A percentile compares a stretch with the other conserved stretches of the same genome.
These are phyloP conservation scores for Collybiopsis luxurians DNA, from an alignment of 768 basidiomycete species.

Conservation along the genomic window DNA sequence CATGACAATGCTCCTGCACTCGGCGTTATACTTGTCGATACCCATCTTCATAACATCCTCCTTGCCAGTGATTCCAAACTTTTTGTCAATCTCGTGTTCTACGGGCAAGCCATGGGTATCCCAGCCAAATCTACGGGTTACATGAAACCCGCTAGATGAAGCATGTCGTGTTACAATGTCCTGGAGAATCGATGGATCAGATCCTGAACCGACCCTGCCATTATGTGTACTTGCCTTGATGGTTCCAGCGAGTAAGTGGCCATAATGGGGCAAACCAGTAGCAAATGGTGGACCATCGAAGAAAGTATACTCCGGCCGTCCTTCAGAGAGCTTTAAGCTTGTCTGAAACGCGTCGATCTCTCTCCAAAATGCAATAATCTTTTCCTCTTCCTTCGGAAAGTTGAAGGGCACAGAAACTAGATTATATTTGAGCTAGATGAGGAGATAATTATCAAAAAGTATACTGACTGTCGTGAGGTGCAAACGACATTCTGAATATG, in stretches of 20 bases:
- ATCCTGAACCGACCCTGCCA: neutral
- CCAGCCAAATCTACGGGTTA: conserved; percentile 95
- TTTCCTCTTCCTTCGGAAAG: conserved; percentile 87
- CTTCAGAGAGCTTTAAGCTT: conserved; percentile 88
- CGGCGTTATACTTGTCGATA: conserved; percentile 95
- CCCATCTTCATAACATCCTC: conserved; percentile 95
- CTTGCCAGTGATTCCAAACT: conserved; percentile 85
- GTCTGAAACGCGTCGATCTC: conserved; percentile 99
- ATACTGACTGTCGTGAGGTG: conserved; percentile 67
- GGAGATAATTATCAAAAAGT: neutral
- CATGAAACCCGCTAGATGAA: conserved; percentile 88
- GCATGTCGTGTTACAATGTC: conserved; percentile 98
- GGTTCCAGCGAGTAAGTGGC: conserved; percentile 89
- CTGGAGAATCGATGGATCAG: conserved; percentile 39
- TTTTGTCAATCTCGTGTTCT: conserved; percentile 99
- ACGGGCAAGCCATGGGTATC: conserved; percentile 98
- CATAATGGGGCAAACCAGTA: conserved; percentile 95
- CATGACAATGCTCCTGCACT: conserved; percentile 97
- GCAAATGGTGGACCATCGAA: conserved; percentile 98
- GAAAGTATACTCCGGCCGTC: conserved; percentile 88
- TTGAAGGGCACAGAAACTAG: conserved; percentile 75
- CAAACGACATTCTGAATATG: conserved; percentile 62
- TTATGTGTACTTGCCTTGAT: conserved; percentile 65
- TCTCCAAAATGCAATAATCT: conserved; percentile 87
- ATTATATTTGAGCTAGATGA: conserved; percentile 10